Evolutionary conservation across 1,139 yeast genomes (phyloP), one percentile per base, ranked within the genome.

Genomic region (Meyerozyma elateridarum): DNA sequence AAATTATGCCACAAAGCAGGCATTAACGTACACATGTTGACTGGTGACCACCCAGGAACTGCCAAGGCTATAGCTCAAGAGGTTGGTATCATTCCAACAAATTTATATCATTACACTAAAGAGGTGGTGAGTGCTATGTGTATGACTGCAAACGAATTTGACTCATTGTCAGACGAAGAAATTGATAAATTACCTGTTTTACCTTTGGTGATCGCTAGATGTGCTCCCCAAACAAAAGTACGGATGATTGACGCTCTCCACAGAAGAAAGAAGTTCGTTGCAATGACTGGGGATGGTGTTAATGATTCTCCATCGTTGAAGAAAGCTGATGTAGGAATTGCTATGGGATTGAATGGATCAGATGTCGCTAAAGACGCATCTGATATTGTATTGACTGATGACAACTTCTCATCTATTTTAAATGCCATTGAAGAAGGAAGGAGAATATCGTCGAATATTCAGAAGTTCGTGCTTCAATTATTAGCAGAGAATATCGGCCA

Each of bases 251-350:
- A 83, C 25, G 91, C 93, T 0, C 65, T 84, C 28, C 91, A 83
- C 47, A 74, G 93, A 42, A 71, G 89, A 39, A 56, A 66, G 13
- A 76, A 76, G 42, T 80, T 77, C 49, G 78, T 81, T 43, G 93
- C 91, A 20, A 84, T 83, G 93, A 83, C 94, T 25, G 94, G 93
- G 45, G 93, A 83, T 55, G 93, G 93, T 45, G 89, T 83, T 32
- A 84, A 84, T 52, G 93, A 84, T 54, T 82, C 91, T 4, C 94
- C 93, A 13, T 76, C 87, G 4, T 67, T 84, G 55, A 82, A 82
- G 52, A 78, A 74, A 41, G 85, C 93, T 1, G 91, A 84, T 56
- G 87, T 84, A 36, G 93, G 94, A 45, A 82, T 83, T 52, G 87
- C 89, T n/a, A 82, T 82, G 91, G 91, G 91, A 31, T 68, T 79